Evolutionary conservation across 2,329 filamentous ascomycete genomes (phyloP).

Genomic region (Elsinoe australis): DNA sequence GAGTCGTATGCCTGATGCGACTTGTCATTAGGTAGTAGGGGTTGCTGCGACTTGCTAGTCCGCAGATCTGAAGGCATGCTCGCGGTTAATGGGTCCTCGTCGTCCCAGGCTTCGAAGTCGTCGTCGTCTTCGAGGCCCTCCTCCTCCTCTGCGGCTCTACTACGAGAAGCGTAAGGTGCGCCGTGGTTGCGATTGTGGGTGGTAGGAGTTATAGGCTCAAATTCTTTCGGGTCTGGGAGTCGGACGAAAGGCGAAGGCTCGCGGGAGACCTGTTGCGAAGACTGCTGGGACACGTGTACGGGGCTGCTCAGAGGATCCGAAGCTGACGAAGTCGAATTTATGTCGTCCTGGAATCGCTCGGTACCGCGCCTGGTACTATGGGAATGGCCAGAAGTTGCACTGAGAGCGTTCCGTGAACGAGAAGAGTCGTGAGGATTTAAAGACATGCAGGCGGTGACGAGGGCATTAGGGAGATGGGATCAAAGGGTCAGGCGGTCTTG

Average conservation of each 20-base stretch:
- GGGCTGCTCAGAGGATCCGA: slow-evolving; percentile 26
- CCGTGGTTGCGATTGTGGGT: slow-evolving; percentile 4
- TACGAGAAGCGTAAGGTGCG: slow-evolving; percentile 5
- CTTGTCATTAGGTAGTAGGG: slow-evolving; percentile 44
- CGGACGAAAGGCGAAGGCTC: slow-evolving; percentile 27
- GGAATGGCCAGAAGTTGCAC: not conserved
- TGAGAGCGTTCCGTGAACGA: slow-evolving; percentile 11
- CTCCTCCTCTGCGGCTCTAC: slow-evolving; percentile 16
- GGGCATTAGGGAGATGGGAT: not conserved
- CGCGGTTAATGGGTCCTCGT: slow-evolving; percentile 30
- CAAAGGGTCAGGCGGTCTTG: too few species aligned
- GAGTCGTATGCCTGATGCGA: slow-evolving; percentile 33
- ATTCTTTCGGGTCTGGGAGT: slow-evolving; percentile 23
- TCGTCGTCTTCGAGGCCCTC: slow-evolving; percentile 27
- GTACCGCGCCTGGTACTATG: slow-evolving; percentile 13
- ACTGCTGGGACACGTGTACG: slow-evolving; percentile 20
- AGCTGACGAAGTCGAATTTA: slow-evolving; percentile 23
- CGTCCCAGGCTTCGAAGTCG: slow-evolving; percentile 41
- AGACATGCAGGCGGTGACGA: slow-evolving; percentile 14
- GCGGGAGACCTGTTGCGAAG: slow-evolving; percentile 24
- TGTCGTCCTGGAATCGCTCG: slow-evolving; percentile 23
- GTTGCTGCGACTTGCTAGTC: slow-evolving; percentile 41
- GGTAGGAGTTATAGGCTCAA: slow-evolving; percentile 12
- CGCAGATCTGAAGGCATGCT: slow-evolving; percentile 46
- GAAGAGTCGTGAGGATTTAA: slow-evolving; percentile 6